Percentiles rank a stretch among this genome's conserved stretches.
Conservation (phyloP, 139 green algal genomes). For the Astrephomene gubernaculifera region DNA sequence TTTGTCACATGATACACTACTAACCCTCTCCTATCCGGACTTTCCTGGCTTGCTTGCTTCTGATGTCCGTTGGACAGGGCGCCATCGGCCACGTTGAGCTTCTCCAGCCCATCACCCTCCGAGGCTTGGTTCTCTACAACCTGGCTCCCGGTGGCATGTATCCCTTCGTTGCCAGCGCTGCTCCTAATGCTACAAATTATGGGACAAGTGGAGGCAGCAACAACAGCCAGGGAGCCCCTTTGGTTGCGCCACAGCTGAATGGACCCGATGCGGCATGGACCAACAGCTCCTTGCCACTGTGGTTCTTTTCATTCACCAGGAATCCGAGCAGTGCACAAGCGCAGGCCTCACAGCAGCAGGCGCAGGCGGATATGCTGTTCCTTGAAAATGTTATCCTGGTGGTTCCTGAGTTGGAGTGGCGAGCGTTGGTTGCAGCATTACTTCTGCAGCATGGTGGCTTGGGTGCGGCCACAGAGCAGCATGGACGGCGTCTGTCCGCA, state of each 20-base stretch:
- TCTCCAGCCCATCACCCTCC: neutral
- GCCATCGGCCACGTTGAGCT: neutral
- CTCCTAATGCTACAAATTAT: no score
- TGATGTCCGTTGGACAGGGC: no score
- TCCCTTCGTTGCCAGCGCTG: no score
- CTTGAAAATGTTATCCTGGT: slow-evolving; percentile 19
- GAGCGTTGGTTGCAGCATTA: neutral
- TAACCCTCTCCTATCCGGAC: no score
- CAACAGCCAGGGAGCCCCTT: neutral
- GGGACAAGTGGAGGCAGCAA: no score
- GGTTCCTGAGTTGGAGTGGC: neutral
- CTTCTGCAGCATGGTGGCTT: neutral
- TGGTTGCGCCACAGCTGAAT: neutral
- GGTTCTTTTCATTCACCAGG: neutral
- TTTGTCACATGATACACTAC: no score
- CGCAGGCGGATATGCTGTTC: neutral
- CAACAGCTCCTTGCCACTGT: slow-evolving; percentile 22
- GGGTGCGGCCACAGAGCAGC: no score
- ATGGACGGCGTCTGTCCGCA: no score
- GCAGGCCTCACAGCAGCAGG: no score
- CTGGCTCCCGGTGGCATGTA: slow-evolving; percentile 18
- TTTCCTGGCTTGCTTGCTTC: no score
- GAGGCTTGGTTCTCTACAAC: slow-evolving; percentile 23
- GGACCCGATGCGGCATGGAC: neutral
- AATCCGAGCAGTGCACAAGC: no score